A percentile compares a stretch with the other conserved stretches of the same genome.
These are phyloP conservation scores for Gracilaria domingensis DNA, from an alignment of 23 red algal genomes.

Conservation along the genomic window DNA sequence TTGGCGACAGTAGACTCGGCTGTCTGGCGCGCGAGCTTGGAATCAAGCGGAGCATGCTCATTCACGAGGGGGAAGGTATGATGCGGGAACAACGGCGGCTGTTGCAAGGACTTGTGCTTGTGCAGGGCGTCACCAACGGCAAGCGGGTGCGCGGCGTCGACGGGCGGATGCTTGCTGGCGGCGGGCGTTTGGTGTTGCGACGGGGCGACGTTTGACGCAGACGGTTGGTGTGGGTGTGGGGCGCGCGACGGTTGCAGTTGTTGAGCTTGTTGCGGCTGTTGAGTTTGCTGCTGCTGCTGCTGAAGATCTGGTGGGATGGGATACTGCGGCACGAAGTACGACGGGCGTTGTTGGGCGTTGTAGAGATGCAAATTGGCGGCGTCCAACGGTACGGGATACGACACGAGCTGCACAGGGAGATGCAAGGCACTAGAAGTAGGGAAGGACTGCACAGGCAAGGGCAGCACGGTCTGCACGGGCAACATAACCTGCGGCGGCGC, in stretches of 20 bases:
- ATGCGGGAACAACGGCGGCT: neutral
- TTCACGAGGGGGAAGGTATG: neutral
- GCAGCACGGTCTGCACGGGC: slow-evolving; percentile 17
- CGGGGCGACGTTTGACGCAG: neutral
- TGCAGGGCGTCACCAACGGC: neutral
- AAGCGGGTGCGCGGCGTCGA: neutral
- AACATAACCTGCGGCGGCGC: neutral
- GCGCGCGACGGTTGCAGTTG: neutral
- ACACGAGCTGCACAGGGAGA: slow-evolving; percentile 1
- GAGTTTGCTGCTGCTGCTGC: neutral
- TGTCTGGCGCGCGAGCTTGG: slow-evolving; percentile 18
- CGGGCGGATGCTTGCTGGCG: slow-evolving; percentile 2
- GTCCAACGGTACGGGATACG: slow-evolving; percentile 17
- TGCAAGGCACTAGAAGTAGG: neutral
- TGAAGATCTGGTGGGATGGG: neutral
- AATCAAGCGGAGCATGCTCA: neutral
- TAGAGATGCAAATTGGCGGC: slow-evolving; percentile 7
- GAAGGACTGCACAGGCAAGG: neutral
- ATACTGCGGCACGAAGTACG: neutral
- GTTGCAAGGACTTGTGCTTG: neutral
- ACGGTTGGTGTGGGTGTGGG: neutral
- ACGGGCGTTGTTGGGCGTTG: slow-evolving; percentile 6
- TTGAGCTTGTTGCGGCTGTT: slow-evolving; percentile 20
- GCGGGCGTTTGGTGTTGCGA: neutral
- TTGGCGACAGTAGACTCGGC: slow-evolving; percentile 24